Conservation (phyloP, 805 yeast genomes). For the Osmozyma mogii region DNA sequence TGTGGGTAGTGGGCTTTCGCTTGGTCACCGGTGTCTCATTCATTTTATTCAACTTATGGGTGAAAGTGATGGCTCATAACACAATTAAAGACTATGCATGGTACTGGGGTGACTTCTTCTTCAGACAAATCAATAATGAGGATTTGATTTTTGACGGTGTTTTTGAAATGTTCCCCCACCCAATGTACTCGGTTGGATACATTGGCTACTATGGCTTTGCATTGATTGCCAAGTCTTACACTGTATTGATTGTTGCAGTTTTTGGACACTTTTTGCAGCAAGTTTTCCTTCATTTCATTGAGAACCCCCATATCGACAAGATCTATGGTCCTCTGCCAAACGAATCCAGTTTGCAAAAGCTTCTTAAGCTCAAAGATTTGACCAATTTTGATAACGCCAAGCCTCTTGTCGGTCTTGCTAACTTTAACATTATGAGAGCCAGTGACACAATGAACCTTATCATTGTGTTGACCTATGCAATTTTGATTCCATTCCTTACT, state of each 20-base stretch:
- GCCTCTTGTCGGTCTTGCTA: slow-evolving; percentile 53
- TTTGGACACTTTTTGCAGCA: slow-evolving; percentile 74
- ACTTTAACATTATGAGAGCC: slow-evolving; percentile 58
- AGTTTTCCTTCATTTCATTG: slow-evolving; percentile 64
- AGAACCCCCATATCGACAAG: slow-evolving; percentile 81
- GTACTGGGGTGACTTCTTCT: slow-evolving; percentile 95
- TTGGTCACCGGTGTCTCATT: slow-evolving; percentile 51
- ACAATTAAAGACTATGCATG: slow-evolving; percentile 87
- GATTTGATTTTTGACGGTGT: slow-evolving; percentile 82
- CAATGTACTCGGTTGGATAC: slow-evolving; percentile 87
- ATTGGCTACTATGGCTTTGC: slow-evolving; percentile 84
- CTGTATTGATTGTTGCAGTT: slow-evolving; percentile 60
- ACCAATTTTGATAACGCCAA: slow-evolving; percentile 32
- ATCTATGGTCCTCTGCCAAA: slow-evolving; percentile 51
- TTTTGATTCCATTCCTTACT: slow-evolving; percentile 35
- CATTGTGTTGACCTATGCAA: slow-evolving; percentile 32
- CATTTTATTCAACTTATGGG: slow-evolving; percentile 74
- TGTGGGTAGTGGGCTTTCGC: slow-evolving; percentile 40
- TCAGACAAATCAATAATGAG: slow-evolving; percentile 53
- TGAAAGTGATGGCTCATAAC: slow-evolving; percentile 78
- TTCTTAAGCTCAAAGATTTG: slow-evolving; percentile 42
- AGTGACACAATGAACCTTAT: slow-evolving; percentile 49
- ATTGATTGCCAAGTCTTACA: slow-evolving; percentile 64
- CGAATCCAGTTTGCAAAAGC: slow-evolving; percentile 27
- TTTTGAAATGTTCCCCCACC: slow-evolving; percentile 85